These are phyloP conservation scores for Galerina sulciceps DNA, from an alignment of 768 basidiomycete species.

Conservation along the genomic window DNA sequence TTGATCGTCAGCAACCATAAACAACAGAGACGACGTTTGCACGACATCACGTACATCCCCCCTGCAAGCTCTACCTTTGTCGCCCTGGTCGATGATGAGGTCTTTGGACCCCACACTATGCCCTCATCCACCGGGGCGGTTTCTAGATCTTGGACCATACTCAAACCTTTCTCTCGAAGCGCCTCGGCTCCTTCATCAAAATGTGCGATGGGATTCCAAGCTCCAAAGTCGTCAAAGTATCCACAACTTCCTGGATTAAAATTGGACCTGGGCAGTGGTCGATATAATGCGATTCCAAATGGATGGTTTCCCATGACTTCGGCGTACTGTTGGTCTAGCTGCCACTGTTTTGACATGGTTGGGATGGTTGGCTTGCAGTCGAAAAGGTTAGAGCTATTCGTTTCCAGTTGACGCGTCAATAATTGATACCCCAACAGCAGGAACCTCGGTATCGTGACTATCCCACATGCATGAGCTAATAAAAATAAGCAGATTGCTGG, in stretches of 20 bases:
- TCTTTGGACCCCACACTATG: conserved; percentile 26
- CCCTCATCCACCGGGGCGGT: conserved; percentile 22
- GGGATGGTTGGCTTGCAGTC: background rate
- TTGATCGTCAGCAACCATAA: conserved; percentile 5
- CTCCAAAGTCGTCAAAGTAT: conserved; percentile 25
- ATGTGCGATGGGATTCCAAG: conserved; percentile 26
- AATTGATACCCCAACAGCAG: too few species aligned
- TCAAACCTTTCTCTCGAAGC: conserved; percentile 16
- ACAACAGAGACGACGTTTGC: background rate
- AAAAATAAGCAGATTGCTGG: too few species aligned
- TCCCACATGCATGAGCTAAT: too few species aligned
- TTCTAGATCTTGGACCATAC: conserved; percentile 14
- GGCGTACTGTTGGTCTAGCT: conserved; percentile 24
- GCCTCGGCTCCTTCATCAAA: conserved; percentile 11
- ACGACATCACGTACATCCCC: conserved; percentile 22
- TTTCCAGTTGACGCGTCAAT: too few species aligned
- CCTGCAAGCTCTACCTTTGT: conserved; percentile 19
- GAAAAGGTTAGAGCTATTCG: background rate
- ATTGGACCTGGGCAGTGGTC: conserved; percentile 13
- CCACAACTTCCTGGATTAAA: conserved; percentile 24
- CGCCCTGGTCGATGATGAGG: conserved; percentile 16
- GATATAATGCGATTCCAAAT: conserved; percentile 26
- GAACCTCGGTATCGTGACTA: too few species aligned
- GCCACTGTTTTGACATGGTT: conserved; percentile 9
- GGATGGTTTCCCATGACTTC: conserved; percentile 27